Base-by-base conservation (phyloP, 139 green algal genomes). In the Chlorella sp. region DNA sequence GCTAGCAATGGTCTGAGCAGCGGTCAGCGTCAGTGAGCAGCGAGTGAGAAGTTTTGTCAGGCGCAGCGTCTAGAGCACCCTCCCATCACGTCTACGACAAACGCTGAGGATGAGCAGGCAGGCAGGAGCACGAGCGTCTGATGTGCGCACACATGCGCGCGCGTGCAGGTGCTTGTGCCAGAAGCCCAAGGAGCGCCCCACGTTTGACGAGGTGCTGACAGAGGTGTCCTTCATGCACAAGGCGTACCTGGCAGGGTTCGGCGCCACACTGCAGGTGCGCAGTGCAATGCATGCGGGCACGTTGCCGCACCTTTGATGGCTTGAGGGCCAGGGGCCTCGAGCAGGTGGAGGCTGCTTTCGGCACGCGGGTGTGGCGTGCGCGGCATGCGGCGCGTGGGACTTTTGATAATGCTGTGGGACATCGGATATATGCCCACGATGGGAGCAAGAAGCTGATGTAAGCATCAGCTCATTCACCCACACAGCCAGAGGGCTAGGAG, bases 171-270 rank as follows among this genome's bases (percentile, higher is more conserved):
- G 63, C 63, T 32, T 69, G 20, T 23, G 31, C 63, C 31, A 50
- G 6, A 31, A 10, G 2, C 32, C 63, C 63, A 69, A 50, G 31
- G 63, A 35, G 5, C 63, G 63, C 63, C 63, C 63, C 63, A 22
- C 31, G 31, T 69, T 69, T 29, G 31, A 35, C 5, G 20, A 5
- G 5, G 20, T 69, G 27, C 32, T 69, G 2, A 4, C 6, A 2
- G 63, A 69, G 63, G 31, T 69, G 63, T 24, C 5, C 5, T 4
- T 27, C 63, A 69, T 69, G 63, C 63, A 69, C 31, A 20, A 24
- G 2, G 63, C 63, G 20, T 50, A 32, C 32, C 63, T 69, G 31
- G 32, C n/a, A 29, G 60, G 60, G n/a, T n/a, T n/a, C n/a, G n/a
- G n/a, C n/a, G n/a, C n/a, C n/a, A n/a, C n/a, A n/a, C n/a, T n/a